Conservation (phyloP, 2,329 filamentous ascomycete genomes). For the Tolypocladium tundrense region DNA sequence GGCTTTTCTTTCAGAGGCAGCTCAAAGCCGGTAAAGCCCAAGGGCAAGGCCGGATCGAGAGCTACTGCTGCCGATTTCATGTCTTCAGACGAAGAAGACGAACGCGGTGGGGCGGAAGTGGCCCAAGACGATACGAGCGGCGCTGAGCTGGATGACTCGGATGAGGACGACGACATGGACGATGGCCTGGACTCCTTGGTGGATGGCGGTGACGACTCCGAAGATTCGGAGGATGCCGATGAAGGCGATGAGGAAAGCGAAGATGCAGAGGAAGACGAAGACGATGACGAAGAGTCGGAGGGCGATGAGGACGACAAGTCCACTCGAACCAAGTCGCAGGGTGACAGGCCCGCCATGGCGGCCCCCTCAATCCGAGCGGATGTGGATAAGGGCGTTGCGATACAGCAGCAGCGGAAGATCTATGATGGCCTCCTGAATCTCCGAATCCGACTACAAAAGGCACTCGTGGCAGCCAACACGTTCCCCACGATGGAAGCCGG, state of each 20-base stretch:
- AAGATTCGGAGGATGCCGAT: constrained; percentile 24
- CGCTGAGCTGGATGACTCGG: constrained; percentile 26
- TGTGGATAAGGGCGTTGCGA: constrained; percentile 72
- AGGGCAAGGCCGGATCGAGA: constrained; percentile 26
- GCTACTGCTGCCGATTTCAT: constrained; percentile 49
- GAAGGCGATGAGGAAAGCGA: constrained; percentile 24
- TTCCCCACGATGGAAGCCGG: constrained; percentile 39
- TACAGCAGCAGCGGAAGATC: constrained; percentile 73
- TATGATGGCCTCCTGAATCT: constrained; percentile 87
- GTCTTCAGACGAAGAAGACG: constrained; percentile 31
- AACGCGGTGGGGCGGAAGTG: constrained; percentile 18
- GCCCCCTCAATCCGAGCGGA: constrained; percentile 37
- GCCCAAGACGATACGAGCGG: constrained; percentile 22
- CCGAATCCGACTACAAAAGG: constrained; percentile 88
- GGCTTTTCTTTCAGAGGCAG: constrained; percentile 57
- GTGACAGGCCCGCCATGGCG: constrained; percentile 22
- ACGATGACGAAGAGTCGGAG: constrained; percentile 22
- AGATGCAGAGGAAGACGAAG: constrained; percentile 20
- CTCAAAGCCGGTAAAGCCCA: constrained; percentile 33
- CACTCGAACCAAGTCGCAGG: constrained; percentile 8
- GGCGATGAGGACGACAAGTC: constrained; percentile 17
- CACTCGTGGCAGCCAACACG: constrained; percentile 71
- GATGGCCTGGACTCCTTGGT: constrained; percentile 24
- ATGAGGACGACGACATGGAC: constrained; percentile 26
- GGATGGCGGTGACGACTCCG: constrained; percentile 19